Conservation (phyloP, 2,329 filamentous ascomycete species). For the Simplicillium aogashimaense region DNA sequence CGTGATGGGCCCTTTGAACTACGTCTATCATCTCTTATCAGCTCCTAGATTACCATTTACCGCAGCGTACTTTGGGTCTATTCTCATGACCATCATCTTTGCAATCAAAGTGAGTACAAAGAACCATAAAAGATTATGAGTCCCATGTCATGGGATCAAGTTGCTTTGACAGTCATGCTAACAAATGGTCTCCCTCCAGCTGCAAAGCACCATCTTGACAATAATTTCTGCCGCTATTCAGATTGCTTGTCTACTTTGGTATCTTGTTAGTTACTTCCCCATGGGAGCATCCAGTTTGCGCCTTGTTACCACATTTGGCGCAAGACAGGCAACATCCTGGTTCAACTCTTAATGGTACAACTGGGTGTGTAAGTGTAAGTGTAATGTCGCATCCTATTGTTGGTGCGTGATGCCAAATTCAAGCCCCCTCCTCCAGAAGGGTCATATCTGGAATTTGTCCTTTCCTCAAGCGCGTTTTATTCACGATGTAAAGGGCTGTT, state of each 20-base stretch:
- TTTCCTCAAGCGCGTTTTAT: too few species aligned
- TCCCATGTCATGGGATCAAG: too few species aligned
- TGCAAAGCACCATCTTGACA: slow-evolving; percentile 76
- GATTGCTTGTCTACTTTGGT: slow-evolving; percentile 77
- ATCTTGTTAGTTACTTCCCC: slow-evolving; percentile 93
- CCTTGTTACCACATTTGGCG: slow-evolving; percentile 78
- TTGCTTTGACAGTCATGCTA: slow-evolving; percentile 4
- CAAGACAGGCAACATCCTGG: slow-evolving; percentile 77
- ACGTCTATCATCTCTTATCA: slow-evolving; percentile 76
- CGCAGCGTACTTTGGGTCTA: slow-evolving; percentile 88
- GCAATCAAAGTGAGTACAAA: slow-evolving; percentile 69
- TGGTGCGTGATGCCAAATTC: too few species aligned
- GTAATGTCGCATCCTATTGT: too few species aligned
- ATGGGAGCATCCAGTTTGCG: slow-evolving; percentile 88
- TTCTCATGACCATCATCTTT: slow-evolving; percentile 83
- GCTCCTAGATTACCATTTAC: slow-evolving; percentile 83
- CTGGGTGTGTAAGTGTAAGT: background rate
- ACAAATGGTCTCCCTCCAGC: slow-evolving; percentile 35
- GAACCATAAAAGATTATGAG: background rate
- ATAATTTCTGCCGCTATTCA: slow-evolving; percentile 77
- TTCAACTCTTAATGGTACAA: slow-evolving; percentile 53
- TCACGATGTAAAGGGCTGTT: too few species aligned
- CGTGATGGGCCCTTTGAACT: slow-evolving; percentile 82
- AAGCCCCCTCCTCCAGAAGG: too few species aligned
- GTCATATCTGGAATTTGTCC: too few species aligned